Percentiles rank a stretch among this genome's conserved stretches.
Conservation (phyloP, 345 rosid species). For the Barbarea vulgaris region DNA sequence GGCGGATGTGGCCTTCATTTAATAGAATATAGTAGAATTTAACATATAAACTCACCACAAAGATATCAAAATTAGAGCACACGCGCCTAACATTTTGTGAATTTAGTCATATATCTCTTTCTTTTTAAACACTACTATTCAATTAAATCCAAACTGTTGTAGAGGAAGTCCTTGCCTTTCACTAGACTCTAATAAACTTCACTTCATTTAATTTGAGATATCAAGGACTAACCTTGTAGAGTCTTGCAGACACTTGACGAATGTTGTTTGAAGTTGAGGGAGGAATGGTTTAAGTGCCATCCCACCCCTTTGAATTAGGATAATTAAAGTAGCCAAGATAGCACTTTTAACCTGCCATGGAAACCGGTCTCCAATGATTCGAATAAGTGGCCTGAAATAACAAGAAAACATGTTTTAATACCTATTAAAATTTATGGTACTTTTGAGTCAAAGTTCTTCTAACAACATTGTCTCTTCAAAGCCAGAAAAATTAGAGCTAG, state of each 20-base stretch:
- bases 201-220: slow-evolving; percentile 2
- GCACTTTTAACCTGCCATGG: slow-evolving; percentile 99
- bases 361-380: slow-evolving; percentile 94
- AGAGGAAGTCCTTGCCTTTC: neutral
- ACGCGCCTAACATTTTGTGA: neutral
- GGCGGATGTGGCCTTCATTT: neutral
- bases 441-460: neutral
- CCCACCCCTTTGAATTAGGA: slow-evolving; percentile 88
- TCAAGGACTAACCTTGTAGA: slow-evolving; percentile 65
- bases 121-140: neutral
- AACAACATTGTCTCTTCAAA: neutral
- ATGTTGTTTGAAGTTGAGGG: slow-evolving; percentile 98
- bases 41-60: neutral
- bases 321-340: slow-evolving; percentile 77
- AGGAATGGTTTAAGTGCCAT: slow-evolving; percentile 88
- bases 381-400: slow-evolving; percentile 87
- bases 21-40: neutral
- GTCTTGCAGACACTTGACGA: slow-evolving; percentile 91
- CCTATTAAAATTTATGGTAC: neutral
- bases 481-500: slow-evolving; percentile 5
- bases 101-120: neutral
- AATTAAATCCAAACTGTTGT: neutral
- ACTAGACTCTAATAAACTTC: neutral
- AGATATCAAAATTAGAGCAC: neutral
- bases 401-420: slow-evolving; percentile 12